Percentiles rank a stretch among this genome's conserved stretches.
Conservation (phyloP, 192 early-diverging fungal species). For the Umbelopsis sp. region DNA sequence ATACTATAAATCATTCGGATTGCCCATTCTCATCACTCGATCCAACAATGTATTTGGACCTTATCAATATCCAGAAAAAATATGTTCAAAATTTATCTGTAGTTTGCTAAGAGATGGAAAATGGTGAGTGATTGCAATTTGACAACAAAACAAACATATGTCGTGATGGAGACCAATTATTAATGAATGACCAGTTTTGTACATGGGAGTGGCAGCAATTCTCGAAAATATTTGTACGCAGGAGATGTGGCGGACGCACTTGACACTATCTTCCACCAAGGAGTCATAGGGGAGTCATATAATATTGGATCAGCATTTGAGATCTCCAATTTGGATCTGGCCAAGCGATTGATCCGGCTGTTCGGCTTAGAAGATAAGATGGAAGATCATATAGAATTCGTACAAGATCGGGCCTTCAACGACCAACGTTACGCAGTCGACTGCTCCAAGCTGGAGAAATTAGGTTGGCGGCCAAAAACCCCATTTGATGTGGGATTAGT, state of each 20-base stretch:
- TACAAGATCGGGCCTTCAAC: conserved; percentile 78
- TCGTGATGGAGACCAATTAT: neutral
- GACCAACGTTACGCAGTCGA: conserved; percentile 79
- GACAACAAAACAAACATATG: neutral
- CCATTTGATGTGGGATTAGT: conserved; percentile 64
- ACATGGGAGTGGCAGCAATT: conserved; percentile 76
- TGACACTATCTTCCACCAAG: conserved; percentile 66
- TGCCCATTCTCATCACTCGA: conserved; percentile 80
- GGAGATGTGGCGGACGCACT: conserved; percentile 73
- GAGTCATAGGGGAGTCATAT: conserved; percentile 73
- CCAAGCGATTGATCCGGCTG: conserved; percentile 54
- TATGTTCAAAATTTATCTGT: conserved; percentile 83
- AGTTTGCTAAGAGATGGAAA: conserved; percentile 56
- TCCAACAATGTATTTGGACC: conserved; percentile 84
- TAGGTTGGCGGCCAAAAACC: conserved; percentile 71
- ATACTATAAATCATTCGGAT: conserved; percentile 75
- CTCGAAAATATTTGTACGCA: conserved; percentile 75
- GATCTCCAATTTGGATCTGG: conserved; percentile 69
- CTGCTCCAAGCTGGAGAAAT: conserved; percentile 60
- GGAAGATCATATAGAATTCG: conserved; percentile 61
- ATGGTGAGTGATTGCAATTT: conserved; percentile 38
- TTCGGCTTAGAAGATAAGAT: conserved; percentile 49
- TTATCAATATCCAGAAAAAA: conserved; percentile 83
- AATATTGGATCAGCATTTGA: conserved; percentile 78
- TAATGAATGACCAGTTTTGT: conserved; percentile 48